Conservation (phyloP, 2,329 filamentous ascomycete species). For the Cyphellophora attinorum region DNA sequence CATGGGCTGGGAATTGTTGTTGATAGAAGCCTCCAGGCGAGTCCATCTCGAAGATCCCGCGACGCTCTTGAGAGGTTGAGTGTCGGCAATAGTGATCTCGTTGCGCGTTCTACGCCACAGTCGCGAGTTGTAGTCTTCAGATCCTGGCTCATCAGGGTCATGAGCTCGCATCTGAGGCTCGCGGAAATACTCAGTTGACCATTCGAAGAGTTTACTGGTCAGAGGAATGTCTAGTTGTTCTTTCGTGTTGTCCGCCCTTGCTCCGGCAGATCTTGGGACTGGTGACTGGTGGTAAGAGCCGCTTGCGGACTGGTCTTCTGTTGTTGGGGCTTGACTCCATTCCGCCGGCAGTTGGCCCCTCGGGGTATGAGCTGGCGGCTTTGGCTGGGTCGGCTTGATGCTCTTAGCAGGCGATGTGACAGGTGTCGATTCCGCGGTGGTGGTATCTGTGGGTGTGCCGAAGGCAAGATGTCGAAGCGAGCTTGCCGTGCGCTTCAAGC, state of each 20-base stretch:
- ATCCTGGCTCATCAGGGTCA: constrained; percentile 92
- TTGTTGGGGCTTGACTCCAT: constrained; percentile 60
- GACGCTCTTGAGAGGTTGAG: constrained; percentile 83
- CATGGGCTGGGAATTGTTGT: constrained; percentile 78
- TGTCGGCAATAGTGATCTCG: constrained; percentile 82
- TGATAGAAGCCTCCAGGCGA: constrained; percentile 69
- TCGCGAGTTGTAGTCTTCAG: constrained; percentile 89
- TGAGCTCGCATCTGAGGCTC: constrained; percentile 97
- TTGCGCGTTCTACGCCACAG: constrained; percentile 89
- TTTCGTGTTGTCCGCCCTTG: constrained; percentile 51
- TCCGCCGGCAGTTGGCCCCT: constrained; percentile 46
- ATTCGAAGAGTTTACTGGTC: constrained; percentile 77
- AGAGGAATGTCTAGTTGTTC: constrained; percentile 55
- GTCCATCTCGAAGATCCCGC: constrained; percentile 84
- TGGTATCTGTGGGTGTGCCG: constrained; percentile 27
- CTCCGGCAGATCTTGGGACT: constrained; percentile 71
- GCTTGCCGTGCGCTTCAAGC: constrained; percentile 54
- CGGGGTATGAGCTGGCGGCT: constrained; percentile 25
- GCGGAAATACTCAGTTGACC: constrained; percentile 95
- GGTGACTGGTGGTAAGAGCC: constrained; percentile 67
- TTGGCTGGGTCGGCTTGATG: constrained; percentile 17
- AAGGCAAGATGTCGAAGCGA: constrained; percentile 54
- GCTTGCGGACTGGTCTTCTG: constrained; percentile 58
- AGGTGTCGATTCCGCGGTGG: constrained; percentile 26
- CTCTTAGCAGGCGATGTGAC: constrained; percentile 15